Evolutionary conservation across 2,329 filamentous ascomycete species (phyloP).

Genomic region (Drechmeria coniospora): DNA sequence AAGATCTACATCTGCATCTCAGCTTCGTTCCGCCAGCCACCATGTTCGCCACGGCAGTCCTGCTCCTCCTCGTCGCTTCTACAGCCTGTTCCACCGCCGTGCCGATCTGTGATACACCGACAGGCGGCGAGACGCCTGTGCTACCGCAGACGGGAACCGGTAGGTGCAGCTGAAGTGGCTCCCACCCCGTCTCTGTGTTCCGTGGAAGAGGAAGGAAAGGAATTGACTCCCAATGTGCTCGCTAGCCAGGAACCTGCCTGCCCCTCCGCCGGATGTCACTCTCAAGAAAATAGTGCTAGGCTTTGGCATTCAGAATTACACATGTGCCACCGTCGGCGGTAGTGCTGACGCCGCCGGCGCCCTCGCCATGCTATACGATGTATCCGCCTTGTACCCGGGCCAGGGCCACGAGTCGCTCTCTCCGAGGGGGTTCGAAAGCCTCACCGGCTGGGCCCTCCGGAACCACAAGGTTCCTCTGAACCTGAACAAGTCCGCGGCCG

Average conservation of each 20-base stretch:
- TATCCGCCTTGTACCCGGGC: conserved; percentile 34
- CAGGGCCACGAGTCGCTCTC: conserved; percentile 22
- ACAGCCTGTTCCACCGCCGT: conserved; percentile 11
- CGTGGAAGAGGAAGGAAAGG: background rate
- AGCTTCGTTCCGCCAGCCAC: conserved; percentile 1
- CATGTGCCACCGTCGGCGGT: conserved; percentile 28
- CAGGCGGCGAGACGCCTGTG: conserved; percentile 5
- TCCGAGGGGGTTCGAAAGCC: conserved; percentile 19
- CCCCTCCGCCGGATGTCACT: conserved; percentile 19
- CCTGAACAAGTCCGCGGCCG: conserved; percentile 16
- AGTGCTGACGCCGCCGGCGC: conserved; percentile 31
- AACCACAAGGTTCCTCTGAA: conserved; percentile 31
- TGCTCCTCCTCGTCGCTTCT: conserved; percentile 18
- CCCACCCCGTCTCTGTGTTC: too few species aligned
- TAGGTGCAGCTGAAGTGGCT: too few species aligned
- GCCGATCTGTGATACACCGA: background rate
- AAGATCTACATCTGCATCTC: conserved; percentile 8
- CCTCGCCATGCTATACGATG: conserved; percentile 45
- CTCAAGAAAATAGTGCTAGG: conserved; percentile 44
- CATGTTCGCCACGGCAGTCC: conserved; percentile 19
- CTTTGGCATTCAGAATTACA: conserved; percentile 56
- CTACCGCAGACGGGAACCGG: conserved; percentile 24
- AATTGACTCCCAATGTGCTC: too few species aligned
- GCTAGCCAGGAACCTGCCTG: conserved; percentile 30
- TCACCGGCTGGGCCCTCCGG: conserved; percentile 26